Base-by-base conservation (phyloP, 140 eudicot genomes). In the Anethum foeniculum region DNA sequence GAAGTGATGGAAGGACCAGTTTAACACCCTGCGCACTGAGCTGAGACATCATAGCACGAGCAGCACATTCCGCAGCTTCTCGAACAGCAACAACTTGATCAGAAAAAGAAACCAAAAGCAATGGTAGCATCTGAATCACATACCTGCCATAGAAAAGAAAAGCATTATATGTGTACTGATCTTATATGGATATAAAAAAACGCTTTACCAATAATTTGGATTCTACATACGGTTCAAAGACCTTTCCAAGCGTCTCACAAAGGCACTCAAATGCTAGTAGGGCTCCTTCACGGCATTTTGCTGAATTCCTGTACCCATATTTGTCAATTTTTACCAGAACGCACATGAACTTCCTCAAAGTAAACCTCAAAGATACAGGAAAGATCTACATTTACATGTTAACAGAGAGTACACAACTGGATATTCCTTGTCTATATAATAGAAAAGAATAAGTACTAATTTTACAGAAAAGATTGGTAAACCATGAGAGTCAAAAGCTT, bases 11-110 rank as follows among this genome's bases (percentile, higher is more conserved):
- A 79, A 95, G 97, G 58, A 95, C 92, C 76, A 95, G 97, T 84
- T 95, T 95, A 81, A 95, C 97, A 86, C 99, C 99, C 23, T 91
- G 97, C 19, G 93, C 97, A 86, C 90, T 92, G 78, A 95, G 99
- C 77, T 92, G 94, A 82, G 99, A 89, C 99, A 95, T 95, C 99
- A 95, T 95, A 80, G 99, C 97, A 75, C 99, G 99, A 77, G 99
- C 99, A 84, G 99, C 99, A 81, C 97, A 84, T 85, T 95, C 99
- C 83, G 99, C 99, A 67, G 99, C 99, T 85, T 95, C 99, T 67
- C 99, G 95, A 64, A 95, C 99, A 79, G 99, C 99, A 85, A 91
- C 82, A 34, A 95, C 99, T 92, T 85, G 99, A 84, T 95, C 99
- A 87, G 99, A 95, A 87, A 95, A 92, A 4, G 99, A 95, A 80